These are phyloP conservation scores for Metschnikowia colocasiae DNA, from an alignment of 805 yeast species.

Conservation along the genomic window DNA sequence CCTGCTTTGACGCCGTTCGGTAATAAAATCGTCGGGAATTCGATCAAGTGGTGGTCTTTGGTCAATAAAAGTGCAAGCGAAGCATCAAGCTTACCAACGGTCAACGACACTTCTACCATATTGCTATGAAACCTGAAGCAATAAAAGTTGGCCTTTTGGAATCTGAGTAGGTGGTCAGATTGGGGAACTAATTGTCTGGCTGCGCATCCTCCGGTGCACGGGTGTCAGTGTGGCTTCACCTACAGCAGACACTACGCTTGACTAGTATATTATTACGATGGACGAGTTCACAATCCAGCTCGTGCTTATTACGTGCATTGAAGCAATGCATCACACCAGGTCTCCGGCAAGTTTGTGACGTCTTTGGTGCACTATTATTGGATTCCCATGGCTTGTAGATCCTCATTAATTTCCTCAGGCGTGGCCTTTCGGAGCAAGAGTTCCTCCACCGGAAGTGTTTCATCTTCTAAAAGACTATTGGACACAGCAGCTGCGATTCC, in stretches of 20 bases:
- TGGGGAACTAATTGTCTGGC: background rate
- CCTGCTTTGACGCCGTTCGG: conserved; percentile 93
- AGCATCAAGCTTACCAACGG: conserved; percentile 95
- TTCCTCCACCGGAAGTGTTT: conserved; percentile 25
- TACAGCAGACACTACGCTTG: background rate
- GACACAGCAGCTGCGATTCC: conserved; percentile 80
- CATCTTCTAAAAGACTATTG: conserved; percentile 30
- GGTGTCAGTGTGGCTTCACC: background rate
- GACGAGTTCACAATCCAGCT: background rate
- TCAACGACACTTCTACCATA: conserved; percentile 87
- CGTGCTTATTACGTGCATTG: background rate
- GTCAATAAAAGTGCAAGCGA: conserved; percentile 88
- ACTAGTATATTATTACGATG: background rate
- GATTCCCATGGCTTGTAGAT: conserved; percentile 63
- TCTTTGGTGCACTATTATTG: background rate
- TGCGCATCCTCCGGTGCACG: conserved; percentile 8
- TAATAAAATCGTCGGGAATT: conserved; percentile 89
- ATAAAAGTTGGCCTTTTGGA: background rate
- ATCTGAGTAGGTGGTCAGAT: background rate
- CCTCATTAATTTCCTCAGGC: conserved; percentile 70
- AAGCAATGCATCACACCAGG: background rate
- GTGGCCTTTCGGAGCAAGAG: conserved; percentile 53
- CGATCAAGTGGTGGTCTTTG: conserved; percentile 88
- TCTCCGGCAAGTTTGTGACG: background rate
- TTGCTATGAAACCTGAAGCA: background rate